phyloP scores from a whole-genome alignment of 2,329 filamentous ascomycete genomes.

The Graphium sp. region DNA sequence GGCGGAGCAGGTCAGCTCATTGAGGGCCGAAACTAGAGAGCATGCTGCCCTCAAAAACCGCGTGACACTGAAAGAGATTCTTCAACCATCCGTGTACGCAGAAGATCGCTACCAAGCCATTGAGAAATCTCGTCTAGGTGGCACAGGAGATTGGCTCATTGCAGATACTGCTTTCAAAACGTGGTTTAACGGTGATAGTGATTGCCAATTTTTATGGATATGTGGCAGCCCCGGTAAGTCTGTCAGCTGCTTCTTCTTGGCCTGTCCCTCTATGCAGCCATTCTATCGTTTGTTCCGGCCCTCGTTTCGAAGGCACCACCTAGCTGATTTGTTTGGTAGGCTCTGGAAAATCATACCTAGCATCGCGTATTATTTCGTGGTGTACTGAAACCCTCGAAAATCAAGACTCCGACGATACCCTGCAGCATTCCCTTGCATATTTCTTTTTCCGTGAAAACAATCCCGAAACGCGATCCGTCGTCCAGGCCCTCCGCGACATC shows the following conservation, averaged over 20 bases:
- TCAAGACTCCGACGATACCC: conserved; percentile 8
- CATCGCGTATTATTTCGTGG: conserved; percentile 24
- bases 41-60: conserved; percentile 14
- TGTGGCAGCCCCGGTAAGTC: conserved; percentile 21
- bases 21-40: conserved; percentile 17
- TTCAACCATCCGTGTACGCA: conserved; percentile 23
- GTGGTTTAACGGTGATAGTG: conserved; percentile 20
- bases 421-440: conserved; percentile 19
- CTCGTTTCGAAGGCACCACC: background rate
- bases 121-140: conserved; percentile 18
- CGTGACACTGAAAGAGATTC: conserved; percentile 19
- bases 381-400: conserved; percentile 15
- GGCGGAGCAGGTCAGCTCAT: conserved; percentile 15
- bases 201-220: conserved; percentile 24
- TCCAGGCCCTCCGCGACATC: conserved; percentile 25
- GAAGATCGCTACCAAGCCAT: conserved; percentile 23
- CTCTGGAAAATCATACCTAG: conserved; percentile 27
- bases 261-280: background rate
- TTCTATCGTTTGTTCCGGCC: background rate
- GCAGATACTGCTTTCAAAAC: conserved; percentile 17
- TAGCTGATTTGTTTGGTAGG: conserved; percentile 8
- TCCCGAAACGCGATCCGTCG: conserved; percentile 23
- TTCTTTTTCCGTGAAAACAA: conserved; percentile 31
- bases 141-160: conserved; percentile 28
- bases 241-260: background rate